phyloP scores from a whole-genome alignment of 331 rosid species.

The Phaseolus coccineus region DNA sequence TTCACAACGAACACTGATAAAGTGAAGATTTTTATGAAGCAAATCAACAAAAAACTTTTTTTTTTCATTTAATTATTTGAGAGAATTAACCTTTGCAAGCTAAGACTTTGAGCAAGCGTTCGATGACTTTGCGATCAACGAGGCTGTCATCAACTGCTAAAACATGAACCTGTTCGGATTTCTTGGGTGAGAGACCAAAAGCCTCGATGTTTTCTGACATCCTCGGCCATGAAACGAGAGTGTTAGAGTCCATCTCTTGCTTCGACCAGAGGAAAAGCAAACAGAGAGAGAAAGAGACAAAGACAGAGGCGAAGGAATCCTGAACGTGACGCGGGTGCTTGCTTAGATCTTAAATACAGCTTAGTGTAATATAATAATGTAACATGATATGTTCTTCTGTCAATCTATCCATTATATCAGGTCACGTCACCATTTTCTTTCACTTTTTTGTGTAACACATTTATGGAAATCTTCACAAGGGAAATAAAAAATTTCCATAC shows the following conservation, averaged over 20 bases:
- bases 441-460: background rate
- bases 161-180: slow-evolving; percentile 68
- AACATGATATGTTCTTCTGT: slow-evolving; percentile 37
- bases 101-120: slow-evolving; percentile 64
- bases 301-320: slow-evolving; percentile 7
- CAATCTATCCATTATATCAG: slow-evolving; percentile 36
- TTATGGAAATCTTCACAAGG: background rate
- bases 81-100: slow-evolving; percentile 64
- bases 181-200: slow-evolving; percentile 30
- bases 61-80: background rate
- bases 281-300: slow-evolving; percentile 9
- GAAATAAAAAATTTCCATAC: background rate
- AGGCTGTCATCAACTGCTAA: slow-evolving; percentile 85
- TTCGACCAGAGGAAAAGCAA: slow-evolving; percentile 29
- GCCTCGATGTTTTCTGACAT: slow-evolving; percentile 43
- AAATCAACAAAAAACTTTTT: background rate
- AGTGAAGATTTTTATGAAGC: background rate
- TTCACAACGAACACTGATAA: background rate
- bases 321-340: slow-evolving; percentile 30
- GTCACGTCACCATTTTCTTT: slow-evolving; percentile 23
- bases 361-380: slow-evolving; percentile 7
- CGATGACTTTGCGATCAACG: slow-evolving; percentile 79
- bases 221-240: slow-evolving; percentile 53
- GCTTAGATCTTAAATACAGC: slow-evolving; percentile 47
- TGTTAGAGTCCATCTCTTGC: slow-evolving; percentile 55